These are phyloP conservation scores for Cercospora brassicicola DNA, from an alignment of 2,329 filamentous ascomycete genomes.

Conservation along the genomic window DNA sequence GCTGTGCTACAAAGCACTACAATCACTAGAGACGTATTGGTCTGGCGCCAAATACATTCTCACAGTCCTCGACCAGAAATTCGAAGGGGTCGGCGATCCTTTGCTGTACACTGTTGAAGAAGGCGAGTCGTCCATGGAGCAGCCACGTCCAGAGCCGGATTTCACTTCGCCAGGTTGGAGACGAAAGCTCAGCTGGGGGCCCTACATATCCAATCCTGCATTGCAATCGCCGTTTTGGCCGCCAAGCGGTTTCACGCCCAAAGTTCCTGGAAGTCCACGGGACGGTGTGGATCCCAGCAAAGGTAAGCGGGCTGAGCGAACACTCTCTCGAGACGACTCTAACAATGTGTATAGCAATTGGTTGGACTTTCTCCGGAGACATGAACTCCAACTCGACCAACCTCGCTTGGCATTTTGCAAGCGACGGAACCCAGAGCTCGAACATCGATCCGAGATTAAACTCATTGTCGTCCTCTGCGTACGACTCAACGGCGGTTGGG, in stretches of 20 bases:
- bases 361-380: slow-evolving; percentile 84
- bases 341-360: slow-evolving; percentile 53
- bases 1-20: slow-evolving; percentile 77
- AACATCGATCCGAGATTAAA: slow-evolving; percentile 22
- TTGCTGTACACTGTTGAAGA: slow-evolving; percentile 68
- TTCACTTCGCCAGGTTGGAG: slow-evolving; percentile 56
- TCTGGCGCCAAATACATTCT: slow-evolving; percentile 83
- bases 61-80: slow-evolving; percentile 81
- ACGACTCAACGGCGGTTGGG: slow-evolving; percentile 13
- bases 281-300: slow-evolving; percentile 51
- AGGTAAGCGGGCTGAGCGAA: slow-evolving; percentile 40
- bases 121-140: slow-evolving; percentile 68
- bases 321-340: slow-evolving; percentile 16
- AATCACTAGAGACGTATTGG: slow-evolving; percentile 82
- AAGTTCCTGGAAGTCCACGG: slow-evolving; percentile 48
- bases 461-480: slow-evolving; percentile 19
- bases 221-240: slow-evolving; percentile 28
- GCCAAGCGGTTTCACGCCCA: slow-evolving; percentile 19
- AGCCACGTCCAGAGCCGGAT: slow-evolving; percentile 49
- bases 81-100: slow-evolving; percentile 80
- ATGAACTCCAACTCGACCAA: slow-evolving; percentile 84
- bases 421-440: slow-evolving; percentile 36
- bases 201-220: slow-evolving; percentile 37
- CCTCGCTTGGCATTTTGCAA: slow-evolving; percentile 76
- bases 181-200: slow-evolving; percentile 48